Evolutionary conservation across 345 rosid genomes (phyloP).

Genomic region (Arabidopsis arenosa): DNA sequence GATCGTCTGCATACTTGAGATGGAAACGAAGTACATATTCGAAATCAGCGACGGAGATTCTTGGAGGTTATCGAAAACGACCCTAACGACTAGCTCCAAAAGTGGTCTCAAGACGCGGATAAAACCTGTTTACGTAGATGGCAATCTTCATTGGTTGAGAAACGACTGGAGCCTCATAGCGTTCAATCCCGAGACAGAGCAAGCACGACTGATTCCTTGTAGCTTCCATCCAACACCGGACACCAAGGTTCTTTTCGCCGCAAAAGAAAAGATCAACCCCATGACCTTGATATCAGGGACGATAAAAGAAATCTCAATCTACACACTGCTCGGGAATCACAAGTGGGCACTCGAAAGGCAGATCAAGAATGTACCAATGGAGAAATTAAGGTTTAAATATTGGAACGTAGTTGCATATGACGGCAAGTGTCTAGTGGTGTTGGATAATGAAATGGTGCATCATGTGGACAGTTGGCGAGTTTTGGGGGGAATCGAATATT

Average conservation of each 20-base stretch:
- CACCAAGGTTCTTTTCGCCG: neutral
- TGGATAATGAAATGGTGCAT: neutral
- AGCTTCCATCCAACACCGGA: neutral
- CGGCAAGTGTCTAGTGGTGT: slow-evolving; percentile 15
- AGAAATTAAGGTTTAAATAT: neutral
- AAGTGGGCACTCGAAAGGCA: too few species aligned
- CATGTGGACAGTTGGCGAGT: too few species aligned
- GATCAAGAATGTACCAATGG: too few species aligned
- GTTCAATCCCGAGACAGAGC: slow-evolving; percentile 16
- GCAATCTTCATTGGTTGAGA: slow-evolving; percentile 22
- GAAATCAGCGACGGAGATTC: neutral
- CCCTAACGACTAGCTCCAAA: neutral
- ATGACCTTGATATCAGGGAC: neutral
- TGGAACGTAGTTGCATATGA: neutral
- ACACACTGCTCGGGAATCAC: neutral
- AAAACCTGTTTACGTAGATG: slow-evolving; percentile 18
- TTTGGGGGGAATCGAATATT: neutral
- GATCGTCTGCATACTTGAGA: neutral
- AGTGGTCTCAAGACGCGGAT: neutral
- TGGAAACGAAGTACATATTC: neutral
- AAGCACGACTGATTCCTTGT: too few species aligned
- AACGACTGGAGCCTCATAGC: slow-evolving; percentile 20
- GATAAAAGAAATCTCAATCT: neutral
- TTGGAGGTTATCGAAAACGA: neutral
- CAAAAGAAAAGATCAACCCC: neutral